Conservation (phyloP, 352 stramenopile genomes). For the Phytophthora cactorum region DNA sequence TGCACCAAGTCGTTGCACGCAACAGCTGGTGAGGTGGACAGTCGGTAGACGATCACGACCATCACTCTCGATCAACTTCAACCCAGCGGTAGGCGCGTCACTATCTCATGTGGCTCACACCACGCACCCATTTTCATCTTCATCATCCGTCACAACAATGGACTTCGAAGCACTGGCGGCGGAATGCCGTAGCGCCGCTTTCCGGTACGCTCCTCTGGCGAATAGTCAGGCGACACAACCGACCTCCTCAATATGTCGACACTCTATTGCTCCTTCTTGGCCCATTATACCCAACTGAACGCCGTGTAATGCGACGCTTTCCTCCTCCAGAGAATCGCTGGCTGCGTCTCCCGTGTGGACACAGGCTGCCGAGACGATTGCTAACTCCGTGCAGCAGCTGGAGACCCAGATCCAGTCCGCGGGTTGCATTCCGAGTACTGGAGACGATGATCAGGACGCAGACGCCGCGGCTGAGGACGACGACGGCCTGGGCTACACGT, state of each 20-base stretch:
- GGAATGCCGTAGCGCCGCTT: slow-evolving; percentile 56
- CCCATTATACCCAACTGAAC: neutral
- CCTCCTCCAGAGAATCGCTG: slow-evolving; percentile 29
- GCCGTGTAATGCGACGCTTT: neutral
- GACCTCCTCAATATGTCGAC: neutral
- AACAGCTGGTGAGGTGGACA: neutral
- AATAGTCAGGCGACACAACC: neutral
- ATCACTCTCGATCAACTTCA: too few species aligned
- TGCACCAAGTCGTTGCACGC: too few species aligned
- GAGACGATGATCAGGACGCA: slow-evolving; percentile 22
- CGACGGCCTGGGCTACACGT: slow-evolving; percentile 78
- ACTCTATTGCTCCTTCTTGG: neutral
- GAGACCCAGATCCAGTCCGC: slow-evolving; percentile 3
- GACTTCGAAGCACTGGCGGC: slow-evolving; percentile 63
- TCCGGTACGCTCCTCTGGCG: slow-evolving; percentile 41
- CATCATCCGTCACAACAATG: slow-evolving; percentile 18
- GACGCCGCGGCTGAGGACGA: slow-evolving; percentile 38
- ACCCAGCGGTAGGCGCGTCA: too few species aligned
- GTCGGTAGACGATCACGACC: too few species aligned
- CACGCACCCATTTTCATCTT: slow-evolving; percentile 12
- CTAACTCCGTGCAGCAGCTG: slow-evolving; percentile 17
- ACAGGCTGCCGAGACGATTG: slow-evolving; percentile 23
- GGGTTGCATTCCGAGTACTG: neutral
- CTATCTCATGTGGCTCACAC: slow-evolving; percentile 12
- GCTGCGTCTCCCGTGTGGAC: slow-evolving; percentile 24